A percentile compares a stretch with the other conserved stretches of the same genome.
These are phyloP conservation scores for Bruguiera sexangula DNA, from an alignment of 345 rosid species.

Conservation along the genomic window DNA sequence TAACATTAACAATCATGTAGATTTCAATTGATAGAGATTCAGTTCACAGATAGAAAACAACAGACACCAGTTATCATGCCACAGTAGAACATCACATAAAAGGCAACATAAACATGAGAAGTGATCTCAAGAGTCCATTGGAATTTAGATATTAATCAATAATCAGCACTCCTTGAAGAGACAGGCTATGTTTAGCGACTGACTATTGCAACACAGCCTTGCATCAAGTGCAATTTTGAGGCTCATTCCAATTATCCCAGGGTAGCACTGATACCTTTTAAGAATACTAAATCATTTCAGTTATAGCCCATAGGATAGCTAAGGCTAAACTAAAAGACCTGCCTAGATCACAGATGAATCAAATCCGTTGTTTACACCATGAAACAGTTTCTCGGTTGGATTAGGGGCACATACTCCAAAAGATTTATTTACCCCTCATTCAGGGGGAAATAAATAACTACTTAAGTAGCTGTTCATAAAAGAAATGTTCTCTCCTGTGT, in stretches of 20 bases:
- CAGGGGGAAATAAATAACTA: too few species aligned
- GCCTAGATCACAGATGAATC: too few species aligned
- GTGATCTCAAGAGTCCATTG: neutral
- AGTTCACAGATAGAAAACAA: neutral
- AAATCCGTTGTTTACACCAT: neutral
- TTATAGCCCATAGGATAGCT: too few species aligned
- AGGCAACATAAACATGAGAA: neutral
- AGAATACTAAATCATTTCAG: too few species aligned
- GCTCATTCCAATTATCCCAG: neutral
- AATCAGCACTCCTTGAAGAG: neutral
- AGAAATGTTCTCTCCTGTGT: too few species aligned
- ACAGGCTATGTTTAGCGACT: neutral
- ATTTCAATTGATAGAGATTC: neutral
- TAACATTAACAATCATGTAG: constrained; percentile 8
- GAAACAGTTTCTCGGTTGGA: neutral
- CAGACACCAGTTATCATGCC: neutral
- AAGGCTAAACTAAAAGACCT: too few species aligned
- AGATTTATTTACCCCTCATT: neutral
- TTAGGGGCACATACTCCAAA: neutral
- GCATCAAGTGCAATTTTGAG: neutral
- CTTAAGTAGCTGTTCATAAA: too few species aligned
- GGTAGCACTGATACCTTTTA: too few species aligned
- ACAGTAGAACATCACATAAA: neutral
- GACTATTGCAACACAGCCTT: neutral
- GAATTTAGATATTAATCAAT: constrained; percentile 1